Base-by-base conservation (phyloP, 495 filamentous ascomycete genomes). In the Aspergillus sclerotiicarbonarius region DNA sequence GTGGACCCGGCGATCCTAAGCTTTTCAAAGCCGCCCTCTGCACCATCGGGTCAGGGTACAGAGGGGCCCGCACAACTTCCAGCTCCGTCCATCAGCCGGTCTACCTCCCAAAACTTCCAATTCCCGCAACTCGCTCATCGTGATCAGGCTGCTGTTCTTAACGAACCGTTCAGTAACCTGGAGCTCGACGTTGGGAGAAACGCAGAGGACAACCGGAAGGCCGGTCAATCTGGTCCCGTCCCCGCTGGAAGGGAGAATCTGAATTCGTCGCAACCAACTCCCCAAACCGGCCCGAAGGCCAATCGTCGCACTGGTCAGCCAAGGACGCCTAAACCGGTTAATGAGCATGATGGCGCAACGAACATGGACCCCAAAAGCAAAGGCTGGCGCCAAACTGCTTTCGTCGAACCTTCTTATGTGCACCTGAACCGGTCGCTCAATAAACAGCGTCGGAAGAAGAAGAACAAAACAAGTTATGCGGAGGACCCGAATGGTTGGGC, bases 401-500 rank as follows among this genome's bases (percentile, higher is more conserved):
- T 94, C 21, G 78, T 93, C 39, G 87, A 82, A 73, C 72, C 86
- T 79, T 65, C 81, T 71, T 21, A 81, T 29, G 52, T 61, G 53
- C 60, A 62, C 16, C 49, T 55, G 12, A 53, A 31, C 37, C 64
- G 63, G 45, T 58, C 63, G 16, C 51, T 64, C 43, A 70, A 64
- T 58, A 62, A 67, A 20, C 66, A 71, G 73, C 80, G 69, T 73
- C 80, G 62, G 68, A 87, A 67, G 81, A 82, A 79, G 68, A 80
- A 74, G 64, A 76, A 78, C 56, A 80, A 78, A 32, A 75, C 77
- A 31, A 69, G 76, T 51, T 78, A 80, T 25, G 76, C 77, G 10
- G 82, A 82, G 20, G 80, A 87, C 59, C 82, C 89, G 18, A 96
- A 89, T 73, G 94, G 91, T 12, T 98, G 94, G 94, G 92, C 91